Evolutionary conservation across 768 basidiomycete genomes (phyloP).

Genomic region (Terana coerulea): DNA sequence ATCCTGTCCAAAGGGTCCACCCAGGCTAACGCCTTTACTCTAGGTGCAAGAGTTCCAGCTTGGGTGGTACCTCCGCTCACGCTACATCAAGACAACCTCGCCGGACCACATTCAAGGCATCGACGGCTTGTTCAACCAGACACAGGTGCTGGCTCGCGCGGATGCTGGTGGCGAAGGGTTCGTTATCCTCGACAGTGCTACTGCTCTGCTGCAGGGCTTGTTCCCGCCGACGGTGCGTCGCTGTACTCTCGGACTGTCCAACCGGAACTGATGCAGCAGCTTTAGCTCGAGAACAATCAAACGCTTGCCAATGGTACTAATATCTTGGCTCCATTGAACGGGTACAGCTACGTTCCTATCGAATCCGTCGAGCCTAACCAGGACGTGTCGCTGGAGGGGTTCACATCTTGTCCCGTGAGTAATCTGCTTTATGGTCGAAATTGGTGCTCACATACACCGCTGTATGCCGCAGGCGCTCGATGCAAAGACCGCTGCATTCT

Average conservation of each 20-base stretch:
- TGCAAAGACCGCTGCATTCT: constrained; percentile 22
- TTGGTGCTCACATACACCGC: not conserved
- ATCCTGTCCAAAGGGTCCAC: not conserved
- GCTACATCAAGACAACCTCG: constrained; percentile 52
- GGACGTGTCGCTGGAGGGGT: constrained; percentile 20
- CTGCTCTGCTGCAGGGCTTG: constrained; percentile 64
- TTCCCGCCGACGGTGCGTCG: constrained; percentile 44
- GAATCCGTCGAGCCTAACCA: constrained; percentile 21
- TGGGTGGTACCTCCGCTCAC: constrained; percentile 42
- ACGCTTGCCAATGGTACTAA: constrained; percentile 61
- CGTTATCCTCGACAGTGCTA: constrained; percentile 58
- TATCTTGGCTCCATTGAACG: not conserved
- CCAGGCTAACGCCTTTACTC: constrained; percentile 9
- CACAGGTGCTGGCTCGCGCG: constrained; percentile 47
- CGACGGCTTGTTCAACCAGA: constrained; percentile 30
- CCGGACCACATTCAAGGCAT: constrained; percentile 43
- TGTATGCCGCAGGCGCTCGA: constrained; percentile 20
- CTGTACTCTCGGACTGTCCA: constrained; percentile 21
- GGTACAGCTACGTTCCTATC: constrained; percentile 49
- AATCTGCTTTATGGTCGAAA: constrained; percentile 1
- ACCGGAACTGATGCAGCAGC: not conserved
- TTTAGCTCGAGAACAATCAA: constrained; percentile 28
- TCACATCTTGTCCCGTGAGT: constrained; percentile 19
- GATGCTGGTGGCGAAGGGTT: constrained; percentile 65
- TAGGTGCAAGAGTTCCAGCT: constrained; percentile 35